A percentile compares a stretch with the other conserved stretches of the same genome.
These are phyloP conservation scores for Hsuehochloa calcarea DNA, from an alignment of 176 grass and related monocot genomes.

Conservation along the genomic window DNA sequence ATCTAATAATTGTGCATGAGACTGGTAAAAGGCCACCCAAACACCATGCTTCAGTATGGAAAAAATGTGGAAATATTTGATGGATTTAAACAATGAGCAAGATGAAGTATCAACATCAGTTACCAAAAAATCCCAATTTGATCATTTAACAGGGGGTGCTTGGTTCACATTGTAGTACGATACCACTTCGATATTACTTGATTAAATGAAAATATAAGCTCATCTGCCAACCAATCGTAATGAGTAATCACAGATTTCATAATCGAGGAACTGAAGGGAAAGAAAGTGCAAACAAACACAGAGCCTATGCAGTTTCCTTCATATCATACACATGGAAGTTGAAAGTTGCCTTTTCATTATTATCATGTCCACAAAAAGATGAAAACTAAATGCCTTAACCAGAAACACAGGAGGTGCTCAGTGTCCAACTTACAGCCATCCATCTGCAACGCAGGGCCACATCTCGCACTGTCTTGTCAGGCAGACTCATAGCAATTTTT, in stretches of 20 bases:
- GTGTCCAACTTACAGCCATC: conserved; percentile 56
- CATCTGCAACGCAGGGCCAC: conserved; percentile 58
- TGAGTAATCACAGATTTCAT: background rate
- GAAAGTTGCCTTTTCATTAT: background rate
- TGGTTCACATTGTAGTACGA: background rate
- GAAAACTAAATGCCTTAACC: background rate
- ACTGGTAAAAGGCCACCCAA: background rate
- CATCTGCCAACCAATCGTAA: background rate
- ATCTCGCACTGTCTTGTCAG: conserved; percentile 59
- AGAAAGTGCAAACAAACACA: background rate
- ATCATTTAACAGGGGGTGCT: background rate
- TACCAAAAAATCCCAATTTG: background rate
- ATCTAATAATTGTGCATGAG: background rate
- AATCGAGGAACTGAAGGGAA: background rate
- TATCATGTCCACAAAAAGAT: background rate
- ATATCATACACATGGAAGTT: background rate
- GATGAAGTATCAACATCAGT: background rate
- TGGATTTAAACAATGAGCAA: background rate
- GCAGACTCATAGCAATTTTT: conserved; percentile 53
- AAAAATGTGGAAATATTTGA: background rate
- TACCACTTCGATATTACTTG: background rate
- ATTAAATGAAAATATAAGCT: background rate
- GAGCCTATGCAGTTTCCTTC: background rate
- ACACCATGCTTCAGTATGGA: background rate
- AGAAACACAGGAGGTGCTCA: background rate